A percentile compares a stretch with the other conserved stretches of the same genome.
phyloP scores from a whole-genome alignment of 768 basidiomycete species.

The Fomitopsis serialis region DNA sequence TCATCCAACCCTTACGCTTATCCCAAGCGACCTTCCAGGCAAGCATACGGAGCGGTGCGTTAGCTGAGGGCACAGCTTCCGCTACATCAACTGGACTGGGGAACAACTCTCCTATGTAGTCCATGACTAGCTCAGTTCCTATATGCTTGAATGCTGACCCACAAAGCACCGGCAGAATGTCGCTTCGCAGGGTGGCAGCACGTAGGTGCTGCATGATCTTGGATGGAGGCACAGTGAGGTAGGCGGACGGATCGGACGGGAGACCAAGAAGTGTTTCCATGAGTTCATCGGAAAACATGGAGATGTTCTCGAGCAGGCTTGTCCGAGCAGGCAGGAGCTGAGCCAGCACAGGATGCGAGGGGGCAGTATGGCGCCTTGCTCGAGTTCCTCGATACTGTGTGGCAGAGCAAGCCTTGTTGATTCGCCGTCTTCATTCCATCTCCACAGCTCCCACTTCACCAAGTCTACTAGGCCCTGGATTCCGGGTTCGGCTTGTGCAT shows the following conservation, averaged over 20 bases:
- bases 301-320: slow-evolving; percentile 69
- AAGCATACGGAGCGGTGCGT: slow-evolving; percentile 53
- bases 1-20: slow-evolving; percentile 84
- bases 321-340: slow-evolving; percentile 64
- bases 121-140: slow-evolving; percentile 76
- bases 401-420: slow-evolving; percentile 44
- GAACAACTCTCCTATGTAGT: slow-evolving; percentile 76
- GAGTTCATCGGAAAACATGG: slow-evolving; percentile 77
- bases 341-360: slow-evolving; percentile 60
- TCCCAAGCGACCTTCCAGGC: slow-evolving; percentile 93
- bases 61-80: slow-evolving; percentile 33
- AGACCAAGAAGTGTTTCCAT: slow-evolving; percentile 64
- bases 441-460: slow-evolving; percentile 80
- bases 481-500: slow-evolving; percentile 72
- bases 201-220: slow-evolving; percentile 63
- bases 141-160: slow-evolving; percentile 79
- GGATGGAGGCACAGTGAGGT: slow-evolving; percentile 51
- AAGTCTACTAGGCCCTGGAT: slow-evolving; percentile 82
- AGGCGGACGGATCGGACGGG: slow-evolving; percentile 53
- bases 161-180: slow-evolving; percentile 75
- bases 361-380: slow-evolving; percentile 40
- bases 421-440: slow-evolving; percentile 53
- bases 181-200: slow-evolving; percentile 54
- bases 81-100: slow-evolving; percentile 69
- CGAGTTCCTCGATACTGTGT: slow-evolving; percentile 38